A percentile compares a stretch with the other conserved stretches of the same genome.
Conservation (phyloP, 225 moss, liverwort and hornwort species). For the Pseudisothecium myosuroides region DNA sequence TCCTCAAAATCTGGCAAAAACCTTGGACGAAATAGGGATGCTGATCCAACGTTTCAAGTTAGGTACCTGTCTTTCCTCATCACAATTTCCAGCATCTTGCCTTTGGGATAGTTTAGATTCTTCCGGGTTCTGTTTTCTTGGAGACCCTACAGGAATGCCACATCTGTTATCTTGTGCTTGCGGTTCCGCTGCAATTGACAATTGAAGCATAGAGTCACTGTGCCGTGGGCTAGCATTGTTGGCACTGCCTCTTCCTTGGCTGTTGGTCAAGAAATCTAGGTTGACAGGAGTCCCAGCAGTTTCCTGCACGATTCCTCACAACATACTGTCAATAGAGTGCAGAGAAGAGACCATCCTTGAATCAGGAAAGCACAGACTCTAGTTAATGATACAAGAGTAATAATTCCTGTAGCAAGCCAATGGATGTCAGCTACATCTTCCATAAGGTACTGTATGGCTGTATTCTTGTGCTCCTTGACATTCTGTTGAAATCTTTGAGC, state of each 20-base stretch:
- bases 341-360: neutral
- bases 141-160: neutral
- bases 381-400: neutral
- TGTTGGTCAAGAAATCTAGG: neutral
- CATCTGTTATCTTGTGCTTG: neutral
- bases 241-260: neutral
- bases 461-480: neutral
- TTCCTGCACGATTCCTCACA: neutral
- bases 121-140: neutral
- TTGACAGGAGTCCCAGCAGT: neutral
- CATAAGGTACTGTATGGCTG: neutral
- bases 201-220: neutral
- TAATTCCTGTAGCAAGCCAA: neutral
- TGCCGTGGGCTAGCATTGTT: neutral
- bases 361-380: neutral
- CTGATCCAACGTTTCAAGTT: neutral
- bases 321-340: neutral
- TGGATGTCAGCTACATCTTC: neutral
- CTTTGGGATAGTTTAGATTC: neutral
- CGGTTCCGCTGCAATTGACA: neutral
- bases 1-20: neutral
- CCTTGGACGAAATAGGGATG: neutral
- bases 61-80: neutral
- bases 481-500: neutral
- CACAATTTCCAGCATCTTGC: neutral